Conservation (phyloP, 2,329 filamentous ascomycete genomes). For the Penicillium rolfsii region DNA sequence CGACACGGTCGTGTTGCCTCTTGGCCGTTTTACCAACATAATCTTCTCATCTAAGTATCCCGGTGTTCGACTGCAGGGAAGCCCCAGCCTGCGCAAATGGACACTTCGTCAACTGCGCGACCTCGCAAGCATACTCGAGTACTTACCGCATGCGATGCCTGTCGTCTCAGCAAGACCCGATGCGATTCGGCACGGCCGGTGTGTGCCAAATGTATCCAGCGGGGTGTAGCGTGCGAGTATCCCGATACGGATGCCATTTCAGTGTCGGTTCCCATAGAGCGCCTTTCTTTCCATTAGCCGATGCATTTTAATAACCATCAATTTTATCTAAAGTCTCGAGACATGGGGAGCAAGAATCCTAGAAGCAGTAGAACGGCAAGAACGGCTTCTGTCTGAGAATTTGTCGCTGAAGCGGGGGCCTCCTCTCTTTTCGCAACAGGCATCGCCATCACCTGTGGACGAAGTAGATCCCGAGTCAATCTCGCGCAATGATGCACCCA, state of each 20-base stretch:
- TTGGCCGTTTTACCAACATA: background rate
- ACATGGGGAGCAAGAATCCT: conserved; percentile 30
- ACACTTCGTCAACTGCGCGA: conserved; percentile 17
- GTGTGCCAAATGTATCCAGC: conserved; percentile 32
- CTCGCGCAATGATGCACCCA: conserved; percentile 31
- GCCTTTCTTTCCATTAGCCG: conserved; percentile 9
- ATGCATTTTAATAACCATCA: conserved; percentile 16
- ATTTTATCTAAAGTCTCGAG: conserved; percentile 25
- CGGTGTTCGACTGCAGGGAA: conserved; percentile 6
- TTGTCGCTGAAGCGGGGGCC: conserved; percentile 8
- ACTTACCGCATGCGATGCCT: conserved; percentile 31
- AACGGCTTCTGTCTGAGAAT: conserved; percentile 25
- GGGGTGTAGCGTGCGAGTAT: conserved; percentile 31
- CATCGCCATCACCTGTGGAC: conserved; percentile 22
- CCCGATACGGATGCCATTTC: conserved; percentile 31
- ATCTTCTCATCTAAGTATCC: background rate
- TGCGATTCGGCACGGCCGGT: conserved; percentile 31
- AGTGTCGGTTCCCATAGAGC: conserved; percentile 25
- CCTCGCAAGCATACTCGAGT: conserved; percentile 32
- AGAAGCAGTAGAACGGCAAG: conserved; percentile 31
- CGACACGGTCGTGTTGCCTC: background rate
- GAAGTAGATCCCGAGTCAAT: conserved; percentile 30
- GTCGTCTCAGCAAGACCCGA: conserved; percentile 32
- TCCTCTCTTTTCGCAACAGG: conserved; percentile 13
- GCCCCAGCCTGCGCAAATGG: conserved; percentile 16